These are phyloP conservation scores for Paracoccidioides lutzii DNA, from an alignment of 2,329 filamentous ascomycete genomes.

Conservation along the genomic window DNA sequence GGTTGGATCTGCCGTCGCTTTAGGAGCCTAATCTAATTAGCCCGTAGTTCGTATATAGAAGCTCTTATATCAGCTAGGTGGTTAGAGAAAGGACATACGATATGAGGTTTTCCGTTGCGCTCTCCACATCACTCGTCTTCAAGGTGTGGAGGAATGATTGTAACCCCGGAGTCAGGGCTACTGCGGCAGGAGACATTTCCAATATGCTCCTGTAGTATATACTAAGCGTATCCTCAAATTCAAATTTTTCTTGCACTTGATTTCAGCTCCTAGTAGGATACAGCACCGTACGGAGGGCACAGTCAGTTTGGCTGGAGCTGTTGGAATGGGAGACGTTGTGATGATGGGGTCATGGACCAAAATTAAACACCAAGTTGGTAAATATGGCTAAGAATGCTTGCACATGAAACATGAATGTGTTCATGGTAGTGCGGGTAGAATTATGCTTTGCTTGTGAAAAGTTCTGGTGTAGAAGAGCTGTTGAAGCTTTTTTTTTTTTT, in stretches of 20 bases:
- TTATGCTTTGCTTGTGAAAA: background rate
- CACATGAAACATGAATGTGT: too few relatives aligned
- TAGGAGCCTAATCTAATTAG: slow-evolving; percentile 50
- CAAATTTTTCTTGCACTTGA: background rate
- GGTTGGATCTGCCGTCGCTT: slow-evolving; percentile 83
- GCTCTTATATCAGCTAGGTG: background rate
- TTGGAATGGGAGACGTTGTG: too few relatives aligned
- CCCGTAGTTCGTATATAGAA: slow-evolving; percentile 2
- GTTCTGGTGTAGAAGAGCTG: background rate
- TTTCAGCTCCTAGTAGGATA: background rate
- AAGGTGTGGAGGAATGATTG: slow-evolving; percentile 67
- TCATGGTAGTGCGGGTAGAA: background rate
- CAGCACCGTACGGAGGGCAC: background rate
- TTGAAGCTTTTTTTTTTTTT: slow-evolving; percentile 2
- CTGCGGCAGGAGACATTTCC: slow-evolving; percentile 14
- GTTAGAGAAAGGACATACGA: slow-evolving; percentile 45
- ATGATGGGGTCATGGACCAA: background rate
- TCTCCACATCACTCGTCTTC: slow-evolving; percentile 61
- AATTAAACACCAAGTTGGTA: background rate
- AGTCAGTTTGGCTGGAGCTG: background rate
- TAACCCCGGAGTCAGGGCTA: slow-evolving; percentile 56
- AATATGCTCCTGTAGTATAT: background rate
- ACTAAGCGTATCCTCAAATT: background rate
- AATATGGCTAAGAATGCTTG: background rate
- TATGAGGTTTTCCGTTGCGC: slow-evolving; percentile 70